Percentiles rank a stretch among this genome's conserved stretches.
phyloP scores from a whole-genome alignment of 164 flowering plant species.

The Tinospora cordifolia region DNA sequence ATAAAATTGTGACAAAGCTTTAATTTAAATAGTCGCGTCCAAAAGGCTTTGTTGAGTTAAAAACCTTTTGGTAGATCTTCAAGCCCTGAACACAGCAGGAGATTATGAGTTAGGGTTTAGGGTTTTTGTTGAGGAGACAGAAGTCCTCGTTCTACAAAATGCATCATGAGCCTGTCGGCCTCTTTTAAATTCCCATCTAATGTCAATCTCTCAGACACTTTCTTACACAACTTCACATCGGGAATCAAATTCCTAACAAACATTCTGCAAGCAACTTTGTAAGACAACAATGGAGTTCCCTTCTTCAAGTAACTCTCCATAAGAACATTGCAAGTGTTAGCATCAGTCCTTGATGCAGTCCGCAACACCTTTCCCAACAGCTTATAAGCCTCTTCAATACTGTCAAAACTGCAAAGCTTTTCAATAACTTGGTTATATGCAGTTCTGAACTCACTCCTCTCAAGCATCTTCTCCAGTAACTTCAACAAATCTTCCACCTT shows the following conservation, averaged over 20 bases:
- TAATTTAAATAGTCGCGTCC: too few species aligned
- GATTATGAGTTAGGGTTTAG: too few species aligned
- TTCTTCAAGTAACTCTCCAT: slow-evolving; percentile 58
- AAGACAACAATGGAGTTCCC: slow-evolving; percentile 48
- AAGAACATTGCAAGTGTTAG: slow-evolving; percentile 60
- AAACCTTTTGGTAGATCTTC: too few species aligned
- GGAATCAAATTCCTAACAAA: slow-evolving; percentile 73
- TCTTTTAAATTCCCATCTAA: slow-evolving; percentile 47
- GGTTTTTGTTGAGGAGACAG: slow-evolving; percentile 25
- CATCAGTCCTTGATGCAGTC: slow-evolving; percentile 63
- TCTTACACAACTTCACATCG: slow-evolving; percentile 65
- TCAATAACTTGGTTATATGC: slow-evolving; percentile 81
- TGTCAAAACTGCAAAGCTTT: slow-evolving; percentile 70
- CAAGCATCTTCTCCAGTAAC: slow-evolving; percentile 66
- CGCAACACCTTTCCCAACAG: slow-evolving; percentile 60
- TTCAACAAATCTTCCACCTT: slow-evolving; percentile 60
- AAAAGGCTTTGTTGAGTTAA: too few species aligned
- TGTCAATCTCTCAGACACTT: slow-evolving; percentile 45
- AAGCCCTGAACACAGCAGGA: too few species aligned
- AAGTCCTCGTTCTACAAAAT: slow-evolving; percentile 73
- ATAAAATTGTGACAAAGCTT: too few species aligned
- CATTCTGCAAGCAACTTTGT: slow-evolving; percentile 82
- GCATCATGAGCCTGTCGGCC: slow-evolving; percentile 66
- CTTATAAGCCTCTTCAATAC: slow-evolving; percentile 64
- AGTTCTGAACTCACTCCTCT: slow-evolving; percentile 39